Conservation (phyloP, 108 stramenopile species). For the Skeletonema tropicum region DNA sequence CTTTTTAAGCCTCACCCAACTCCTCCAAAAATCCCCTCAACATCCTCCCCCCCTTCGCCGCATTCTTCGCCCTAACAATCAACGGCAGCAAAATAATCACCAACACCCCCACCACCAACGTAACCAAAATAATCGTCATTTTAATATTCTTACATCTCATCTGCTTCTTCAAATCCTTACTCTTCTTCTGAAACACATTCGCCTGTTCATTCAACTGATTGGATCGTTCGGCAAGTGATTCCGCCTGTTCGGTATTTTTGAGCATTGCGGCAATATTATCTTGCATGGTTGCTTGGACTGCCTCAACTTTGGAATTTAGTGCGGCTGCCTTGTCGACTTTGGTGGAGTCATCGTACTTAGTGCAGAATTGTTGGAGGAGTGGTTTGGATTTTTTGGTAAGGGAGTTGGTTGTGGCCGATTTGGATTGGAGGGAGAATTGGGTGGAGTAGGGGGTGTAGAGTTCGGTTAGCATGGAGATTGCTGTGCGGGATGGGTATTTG, state of each 20-base stretch:
- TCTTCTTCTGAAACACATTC: conserved; percentile 87
- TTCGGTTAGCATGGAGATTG: conserved; percentile 77
- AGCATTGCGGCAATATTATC: conserved; percentile 88
- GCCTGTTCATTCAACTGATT: conserved; percentile 91
- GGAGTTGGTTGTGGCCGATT: conserved; percentile 72
- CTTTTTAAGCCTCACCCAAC: too few species aligned
- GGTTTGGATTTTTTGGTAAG: conserved; percentile 82
- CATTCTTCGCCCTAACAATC: conserved; percentile 69
- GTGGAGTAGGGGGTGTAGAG: conserved; percentile 71
- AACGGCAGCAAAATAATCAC: conserved; percentile 79
- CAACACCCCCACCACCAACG: conserved; percentile 73
- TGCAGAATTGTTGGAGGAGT: conserved; percentile 58
- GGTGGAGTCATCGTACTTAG: conserved; percentile 85
- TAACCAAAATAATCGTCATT: conserved; percentile 83
- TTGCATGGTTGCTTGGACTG: conserved; percentile 87
- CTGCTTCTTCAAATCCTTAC: conserved; percentile 81
- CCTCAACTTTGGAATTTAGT: conserved; percentile 81
- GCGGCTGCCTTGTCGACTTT: conserved; percentile 86
- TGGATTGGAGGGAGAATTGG: conserved; percentile 71
- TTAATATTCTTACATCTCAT: conserved; percentile 94
- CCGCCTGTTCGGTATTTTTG: conserved; percentile 88
- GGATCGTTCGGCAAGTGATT: conserved; percentile 74
- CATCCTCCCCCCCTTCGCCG: conserved; percentile 38
- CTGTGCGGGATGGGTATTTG: conserved; percentile 84
- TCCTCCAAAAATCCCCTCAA: conserved; percentile 41